Evolutionary conservation across 139 green algal genomes (phyloP), one percentile per base, ranked within the genome.

Genomic region (Tetraselmis striata): DNA sequence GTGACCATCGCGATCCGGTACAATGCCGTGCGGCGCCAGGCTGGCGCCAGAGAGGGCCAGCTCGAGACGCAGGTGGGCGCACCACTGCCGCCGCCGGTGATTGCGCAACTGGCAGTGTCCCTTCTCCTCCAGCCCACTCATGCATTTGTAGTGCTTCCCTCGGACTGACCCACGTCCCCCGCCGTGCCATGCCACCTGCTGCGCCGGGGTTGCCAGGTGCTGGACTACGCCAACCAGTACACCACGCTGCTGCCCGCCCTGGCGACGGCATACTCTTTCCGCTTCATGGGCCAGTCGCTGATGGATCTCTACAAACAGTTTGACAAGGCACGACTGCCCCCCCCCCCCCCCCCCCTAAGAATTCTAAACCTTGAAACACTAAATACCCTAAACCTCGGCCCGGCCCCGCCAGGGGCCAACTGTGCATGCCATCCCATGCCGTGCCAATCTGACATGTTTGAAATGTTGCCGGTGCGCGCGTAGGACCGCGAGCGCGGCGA

Each of bases 191-290:
- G n/a, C n/a, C n/a, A n/a, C n/a, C n/a, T n/a, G n/a, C n/a, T n/a
- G n/a, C n/a, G n/a, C n/a, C n/a, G n/a, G n/a, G n/a, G n/a, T 27
- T 28, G 78, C 28, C 90, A 98, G 91, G 92, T 99, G 30, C 90
- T 99, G 32, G 96, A 99, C 87, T 99, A 99, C 88, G 92, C 97
- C 88, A 97, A 97, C 84, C 89, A 92, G 23, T 83, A 92, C 24
- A 59, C 90, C 80, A 92, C 87, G 27, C 89, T 99, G 82, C 87
- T 99, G 80, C 92, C 94, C 2, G 84, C 97, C 31, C 11, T 98
- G 27, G 92, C 94, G 0, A 77, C 84, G 2, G 83, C 94, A 1
- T 99, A 98, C 83, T 94, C 95, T 1, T 89, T 98, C 74, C 86
- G 90, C 80, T 97, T 98, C 88, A 91, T 91, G 83, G 93, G 90